phyloP scores from a whole-genome alignment of 768 basidiomycete genomes.

The Naganishia onofrii region DNA sequence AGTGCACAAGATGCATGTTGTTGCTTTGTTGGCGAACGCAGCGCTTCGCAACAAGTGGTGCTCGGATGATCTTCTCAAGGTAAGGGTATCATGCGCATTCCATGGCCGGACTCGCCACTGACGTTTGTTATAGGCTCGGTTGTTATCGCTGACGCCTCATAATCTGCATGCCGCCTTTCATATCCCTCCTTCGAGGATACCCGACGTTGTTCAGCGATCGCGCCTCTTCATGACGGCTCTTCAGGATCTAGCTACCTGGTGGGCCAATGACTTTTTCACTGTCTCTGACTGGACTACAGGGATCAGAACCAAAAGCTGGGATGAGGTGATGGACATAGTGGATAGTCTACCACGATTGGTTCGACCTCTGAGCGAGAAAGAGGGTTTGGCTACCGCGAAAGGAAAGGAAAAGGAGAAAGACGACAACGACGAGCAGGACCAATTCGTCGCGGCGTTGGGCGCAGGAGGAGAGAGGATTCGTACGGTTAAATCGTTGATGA shows the following conservation, averaged over 20 bases:
- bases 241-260: slow-evolving; percentile 74
- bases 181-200: slow-evolving; percentile 72
- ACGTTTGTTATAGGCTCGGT: slow-evolving; percentile 64
- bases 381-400: slow-evolving; percentile 50
- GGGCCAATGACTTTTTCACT: slow-evolving; percentile 65
- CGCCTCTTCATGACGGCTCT: slow-evolving; percentile 83
- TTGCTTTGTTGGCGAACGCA: slow-evolving; percentile 74
- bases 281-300: slow-evolving; percentile 43
- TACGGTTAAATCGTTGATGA: slow-evolving; percentile 83
- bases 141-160: slow-evolving; percentile 81
- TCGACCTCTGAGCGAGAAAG: slow-evolving; percentile 39
- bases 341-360: slow-evolving; percentile 43
- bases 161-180: slow-evolving; percentile 74
- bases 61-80: slow-evolving; percentile 78
- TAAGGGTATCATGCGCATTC: slow-evolving; percentile 51
- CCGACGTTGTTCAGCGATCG: slow-evolving; percentile 76
- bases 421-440: slow-evolving; percentile 51
- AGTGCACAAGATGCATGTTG: slow-evolving; percentile 84
- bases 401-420: slow-evolving; percentile 33
- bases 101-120: background rate
- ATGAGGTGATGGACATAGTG: slow-evolving; percentile 60
- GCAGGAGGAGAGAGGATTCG: slow-evolving; percentile 67
- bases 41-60: slow-evolving; percentile 75
- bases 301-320: slow-evolving; percentile 71
- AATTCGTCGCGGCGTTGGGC: slow-evolving; percentile 39